A percentile compares a stretch with the other conserved stretches of the same genome.
Evolutionary conservation across 2,329 filamentous ascomycete genomes (phyloP).

Genomic region (Alternaria burnsii): DNA sequence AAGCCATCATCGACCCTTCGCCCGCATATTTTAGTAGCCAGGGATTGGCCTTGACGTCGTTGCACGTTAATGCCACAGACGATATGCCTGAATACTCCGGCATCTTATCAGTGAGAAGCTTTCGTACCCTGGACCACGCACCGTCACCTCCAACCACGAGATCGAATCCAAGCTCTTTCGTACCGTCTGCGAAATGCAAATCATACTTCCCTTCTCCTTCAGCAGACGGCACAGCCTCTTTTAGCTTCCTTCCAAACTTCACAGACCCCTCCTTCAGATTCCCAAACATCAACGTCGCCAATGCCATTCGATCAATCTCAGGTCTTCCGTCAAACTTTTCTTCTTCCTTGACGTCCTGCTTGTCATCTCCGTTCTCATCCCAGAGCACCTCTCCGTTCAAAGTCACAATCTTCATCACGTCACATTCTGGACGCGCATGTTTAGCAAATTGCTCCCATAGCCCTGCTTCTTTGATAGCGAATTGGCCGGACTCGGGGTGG

Average conservation of each 20-base stretch:
- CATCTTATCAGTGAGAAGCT: constrained; percentile 41
- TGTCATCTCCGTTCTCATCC: constrained; percentile 37
- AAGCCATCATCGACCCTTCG: constrained; percentile 42
- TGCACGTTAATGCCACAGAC: constrained; percentile 54
- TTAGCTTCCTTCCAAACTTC: constrained; percentile 43
- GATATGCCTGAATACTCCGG: constrained; percentile 60
- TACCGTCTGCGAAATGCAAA: constrained; percentile 44
- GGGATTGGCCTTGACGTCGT: constrained; percentile 54
- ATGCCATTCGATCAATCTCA: constrained; percentile 62
- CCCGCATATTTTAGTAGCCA: constrained; percentile 58
- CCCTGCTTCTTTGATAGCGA: constrained; percentile 60
- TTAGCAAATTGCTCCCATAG: constrained; percentile 62
- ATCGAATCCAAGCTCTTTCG: constrained; percentile 48
- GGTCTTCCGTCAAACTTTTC: constrained; percentile 37
- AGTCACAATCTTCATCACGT: constrained; percentile 60
- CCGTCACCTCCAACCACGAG: constrained; percentile 60
- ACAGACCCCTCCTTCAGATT: constrained; percentile 56
- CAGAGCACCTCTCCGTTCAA: constrained; percentile 40
- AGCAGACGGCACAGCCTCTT: constrained; percentile 40
- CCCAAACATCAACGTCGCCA: constrained; percentile 51
- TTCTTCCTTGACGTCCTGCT: constrained; percentile 52
- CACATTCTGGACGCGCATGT: constrained; percentile 62
- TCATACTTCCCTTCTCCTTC: constrained; percentile 24
- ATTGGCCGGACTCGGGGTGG: constrained; percentile 61
- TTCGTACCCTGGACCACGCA: constrained; percentile 54